A percentile compares a stretch with the other conserved stretches of the same genome.
These are phyloP conservation scores for Zygoascus bituminiphila DNA, from an alignment of 805 yeast genomes.

Conservation along the genomic window DNA sequence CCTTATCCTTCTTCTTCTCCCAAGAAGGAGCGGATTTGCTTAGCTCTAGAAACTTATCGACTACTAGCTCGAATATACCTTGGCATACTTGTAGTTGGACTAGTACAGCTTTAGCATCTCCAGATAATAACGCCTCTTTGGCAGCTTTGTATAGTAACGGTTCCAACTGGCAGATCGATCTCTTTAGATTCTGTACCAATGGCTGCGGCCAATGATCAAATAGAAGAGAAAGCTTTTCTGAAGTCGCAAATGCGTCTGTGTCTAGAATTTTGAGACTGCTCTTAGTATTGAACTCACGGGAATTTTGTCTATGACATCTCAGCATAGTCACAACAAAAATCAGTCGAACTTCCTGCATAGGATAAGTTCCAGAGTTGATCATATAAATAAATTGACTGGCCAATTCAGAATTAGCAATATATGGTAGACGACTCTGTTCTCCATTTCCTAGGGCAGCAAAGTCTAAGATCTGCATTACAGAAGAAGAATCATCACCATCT, in stretches of 20 bases:
- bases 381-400: conserved; percentile 22
- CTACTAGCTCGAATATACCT: conserved; percentile 18
- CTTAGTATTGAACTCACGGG: not conserved
- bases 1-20: not conserved
- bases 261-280: not conserved
- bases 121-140: conserved; percentile 5
- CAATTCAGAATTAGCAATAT: conserved; percentile 12
- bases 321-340: conserved; percentile 23
- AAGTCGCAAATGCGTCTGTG: conserved; percentile 5
- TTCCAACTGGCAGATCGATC: conserved; percentile 23
- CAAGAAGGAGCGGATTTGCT: conserved; percentile 3
- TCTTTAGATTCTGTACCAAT: conserved; percentile 30
- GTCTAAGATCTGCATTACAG: conserved; percentile 25
- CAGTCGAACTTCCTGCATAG: conserved; percentile 34
- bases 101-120: not conserved
- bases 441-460: conserved; percentile 23
- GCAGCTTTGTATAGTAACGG: conserved; percentile 12
- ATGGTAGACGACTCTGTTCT: conserved; percentile 11
- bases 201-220: conserved; percentile 31
- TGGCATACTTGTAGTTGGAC: conserved; percentile 8
- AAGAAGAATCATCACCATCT: conserved; percentile 15
- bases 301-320: not conserved
- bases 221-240: conserved; percentile 28
- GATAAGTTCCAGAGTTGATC: conserved; percentile 26
- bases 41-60: conserved; percentile 15